phyloP scores from a whole-genome alignment of 805 yeast species.

The Naumovozyma dairenensis region DNA sequence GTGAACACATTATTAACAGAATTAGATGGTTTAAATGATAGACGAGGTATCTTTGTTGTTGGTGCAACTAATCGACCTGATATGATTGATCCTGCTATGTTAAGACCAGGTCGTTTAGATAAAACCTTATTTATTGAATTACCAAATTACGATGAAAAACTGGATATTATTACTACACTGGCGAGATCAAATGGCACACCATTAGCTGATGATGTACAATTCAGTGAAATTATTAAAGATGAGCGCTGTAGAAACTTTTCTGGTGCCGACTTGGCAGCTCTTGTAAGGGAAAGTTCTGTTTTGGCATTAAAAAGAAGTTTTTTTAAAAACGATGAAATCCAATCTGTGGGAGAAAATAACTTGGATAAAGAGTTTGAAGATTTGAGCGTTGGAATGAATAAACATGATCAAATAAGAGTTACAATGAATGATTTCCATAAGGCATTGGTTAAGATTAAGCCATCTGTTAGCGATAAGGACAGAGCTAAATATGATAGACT shows the following conservation, averaged over 20 bases:
- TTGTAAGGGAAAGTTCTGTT: slow-evolving; percentile 92
- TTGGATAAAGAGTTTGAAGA: slow-evolving; percentile 34
- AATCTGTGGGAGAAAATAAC: slow-evolving; percentile 37
- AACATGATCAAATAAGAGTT: slow-evolving; percentile 39
- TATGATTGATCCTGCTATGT: slow-evolving; percentile 97
- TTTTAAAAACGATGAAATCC: slow-evolving; percentile 39
- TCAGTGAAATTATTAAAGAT: slow-evolving; percentile 55
- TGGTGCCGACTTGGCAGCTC: slow-evolving; percentile 91
- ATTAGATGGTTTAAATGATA: slow-evolving; percentile 85
- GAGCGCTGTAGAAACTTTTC: slow-evolving; percentile 80
- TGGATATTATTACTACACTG: slow-evolving; percentile 73
- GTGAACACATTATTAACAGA: slow-evolving; percentile 92
- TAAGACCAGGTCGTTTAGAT: slow-evolving; percentile 92
- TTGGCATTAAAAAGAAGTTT: slow-evolving; percentile 69
- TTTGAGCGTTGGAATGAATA: slow-evolving; percentile 27
- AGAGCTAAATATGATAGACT: slow-evolving; percentile 65
- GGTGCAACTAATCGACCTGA: slow-evolving; percentile 98
- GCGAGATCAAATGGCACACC: slow-evolving; percentile 71
- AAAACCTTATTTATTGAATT: slow-evolving; percentile 86
- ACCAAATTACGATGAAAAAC: slow-evolving; percentile 69
- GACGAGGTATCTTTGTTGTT: slow-evolving; percentile 86
- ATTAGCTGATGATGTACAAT: slow-evolving; percentile 48
- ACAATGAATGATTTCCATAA: slow-evolving; percentile 52
- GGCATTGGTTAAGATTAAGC: slow-evolving; percentile 71
- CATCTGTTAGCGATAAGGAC: slow-evolving; percentile 84